Evolutionary conservation across 306 rosid species (phyloP), one percentile per base, ranked within the genome.

Genomic region (Castanopsis chinensis): DNA sequence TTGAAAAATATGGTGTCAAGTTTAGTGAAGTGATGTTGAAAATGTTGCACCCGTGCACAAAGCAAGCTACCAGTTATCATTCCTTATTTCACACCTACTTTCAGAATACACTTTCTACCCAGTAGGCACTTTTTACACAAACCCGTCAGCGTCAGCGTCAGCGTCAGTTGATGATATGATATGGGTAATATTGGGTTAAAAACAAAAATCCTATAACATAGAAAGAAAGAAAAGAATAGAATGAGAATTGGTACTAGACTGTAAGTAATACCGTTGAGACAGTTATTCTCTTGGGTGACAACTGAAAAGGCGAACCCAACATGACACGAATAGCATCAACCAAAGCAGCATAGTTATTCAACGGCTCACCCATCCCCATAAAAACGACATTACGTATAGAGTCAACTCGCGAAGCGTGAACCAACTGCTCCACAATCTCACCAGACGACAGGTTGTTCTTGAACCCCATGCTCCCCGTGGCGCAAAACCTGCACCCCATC

Each of bases 341-440:
- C 23, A 95, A 78, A 54, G 98, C 87, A 64, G 91, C 71, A 57
- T 92, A 95, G 83, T 95, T 95, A 82, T 95, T 92, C 71, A 95
- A 80, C 35, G 98, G 98, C 75, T 95, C 99, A 65, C 99, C 99
- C 99, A 95, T 95, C 78, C 99, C 99, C 99, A 95, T 95, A 89
- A 95, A 95, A 49, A 95, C 99, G 61, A 95, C 81, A 77, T 92
- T 95, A 76, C 98, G 99, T 33, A 95, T 95, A 55, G 86, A 86
- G 9, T 95, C 74, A 18, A 92, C 81, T 43, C 81, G 65, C 80
- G 99, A 91, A 30, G 97, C 99, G 58, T 91, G 97, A 79, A 95
- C 86, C 88, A 95, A 86, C 76, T 95, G 99, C 80, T 95, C 99
- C 18, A 90, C 86, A 59, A 95, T 95, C 85, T 95, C 97, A 63